Percentiles rank a stretch among this genome's conserved stretches.
Conservation (phyloP, 164 flowering plant species). For the Vitis rotundifolia region DNA sequence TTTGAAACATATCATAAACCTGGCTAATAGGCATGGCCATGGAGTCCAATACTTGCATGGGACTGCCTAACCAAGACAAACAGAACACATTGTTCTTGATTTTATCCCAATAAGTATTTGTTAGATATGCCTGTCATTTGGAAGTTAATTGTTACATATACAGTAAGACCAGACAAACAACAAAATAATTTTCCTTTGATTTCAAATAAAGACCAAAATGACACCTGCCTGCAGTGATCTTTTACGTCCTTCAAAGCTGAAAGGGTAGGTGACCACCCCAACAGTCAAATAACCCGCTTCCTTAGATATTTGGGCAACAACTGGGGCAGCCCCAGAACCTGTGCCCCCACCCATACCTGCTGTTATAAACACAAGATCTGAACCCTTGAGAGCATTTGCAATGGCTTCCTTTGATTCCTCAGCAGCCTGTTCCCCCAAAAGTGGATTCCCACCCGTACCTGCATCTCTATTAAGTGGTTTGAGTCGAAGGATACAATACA, state of each 20-base stretch:
- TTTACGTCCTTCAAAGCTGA: conserved; percentile 98
- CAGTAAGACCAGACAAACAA: neutral
- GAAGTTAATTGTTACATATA: neutral
- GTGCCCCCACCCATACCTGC: conserved; percentile 99
- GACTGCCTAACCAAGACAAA: neutral
- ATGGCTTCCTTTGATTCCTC: conserved; percentile 96
- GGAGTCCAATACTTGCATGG: neutral
- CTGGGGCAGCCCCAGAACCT: conserved; percentile 99
- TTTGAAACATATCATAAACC: neutral
- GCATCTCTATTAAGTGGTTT: conserved; percentile 33
- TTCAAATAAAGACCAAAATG: conserved; percentile 7
- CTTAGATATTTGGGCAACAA: conserved; percentile 91
- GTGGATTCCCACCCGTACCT: conserved; percentile 99
- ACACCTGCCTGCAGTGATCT: conserved; percentile 87
- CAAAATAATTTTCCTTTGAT: neutral
- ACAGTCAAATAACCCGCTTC: conserved; percentile 98
- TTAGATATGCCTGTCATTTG: neutral
- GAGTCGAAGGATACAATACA: conserved; percentile 11
- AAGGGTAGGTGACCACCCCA: conserved; percentile 97
- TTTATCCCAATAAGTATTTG: neutral
- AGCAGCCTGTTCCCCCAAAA: conserved; percentile 95
- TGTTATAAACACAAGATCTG: conserved; percentile 95
- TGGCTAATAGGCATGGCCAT: neutral
- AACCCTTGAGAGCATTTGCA: conserved; percentile 82
- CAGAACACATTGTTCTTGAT: neutral